Evolutionary conservation across 371 early-diverging fungal genomes (phyloP).

Genomic region (Zopfochytrium polystomum): DNA sequence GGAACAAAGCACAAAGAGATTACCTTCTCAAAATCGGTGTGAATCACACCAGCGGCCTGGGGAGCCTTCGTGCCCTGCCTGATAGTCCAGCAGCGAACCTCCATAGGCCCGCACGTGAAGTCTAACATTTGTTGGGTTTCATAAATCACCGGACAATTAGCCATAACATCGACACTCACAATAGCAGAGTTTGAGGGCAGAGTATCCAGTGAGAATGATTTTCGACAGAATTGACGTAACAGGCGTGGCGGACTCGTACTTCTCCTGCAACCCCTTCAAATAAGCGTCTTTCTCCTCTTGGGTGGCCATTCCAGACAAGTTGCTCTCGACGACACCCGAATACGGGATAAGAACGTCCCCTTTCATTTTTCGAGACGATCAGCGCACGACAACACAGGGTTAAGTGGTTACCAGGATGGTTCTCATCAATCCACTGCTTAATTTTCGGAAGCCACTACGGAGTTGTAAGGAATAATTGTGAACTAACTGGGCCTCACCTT

Average conservation of each 20-base stretch:
- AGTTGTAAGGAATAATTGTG: not conserved
- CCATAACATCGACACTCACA: constrained; percentile 83
- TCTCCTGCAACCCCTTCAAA: constrained; percentile 56
- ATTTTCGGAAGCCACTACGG: constrained; percentile 50
- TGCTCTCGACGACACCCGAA: constrained; percentile 75
- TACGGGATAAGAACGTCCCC: constrained; percentile 88
- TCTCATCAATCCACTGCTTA: constrained; percentile 87
- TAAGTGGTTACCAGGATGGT: constrained; percentile 43
- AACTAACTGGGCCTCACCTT: constrained; percentile 59
- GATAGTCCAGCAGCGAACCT: constrained; percentile 95
- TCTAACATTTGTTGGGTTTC: constrained; percentile 87
- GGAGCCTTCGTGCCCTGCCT: constrained; percentile 89
- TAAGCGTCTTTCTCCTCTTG: constrained; percentile 61
- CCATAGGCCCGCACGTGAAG: constrained; percentile 95
- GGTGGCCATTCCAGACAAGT: constrained; percentile 30
- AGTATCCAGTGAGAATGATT: constrained; percentile 90
- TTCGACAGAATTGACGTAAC: constrained; percentile 73
- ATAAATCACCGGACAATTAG: constrained; percentile 87
- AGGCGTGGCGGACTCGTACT: constrained; percentile 26
- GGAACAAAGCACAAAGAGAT: no score
- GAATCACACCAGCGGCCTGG: constrained; percentile 96
- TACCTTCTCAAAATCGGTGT: constrained; percentile 86
- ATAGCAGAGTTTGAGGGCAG: constrained; percentile 37
- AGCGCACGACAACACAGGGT: constrained; percentile 40
- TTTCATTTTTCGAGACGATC: constrained; percentile 65